These are phyloP conservation scores for Striga asiatica DNA, from an alignment of 257 asterid genomes.

Conservation along the genomic window DNA sequence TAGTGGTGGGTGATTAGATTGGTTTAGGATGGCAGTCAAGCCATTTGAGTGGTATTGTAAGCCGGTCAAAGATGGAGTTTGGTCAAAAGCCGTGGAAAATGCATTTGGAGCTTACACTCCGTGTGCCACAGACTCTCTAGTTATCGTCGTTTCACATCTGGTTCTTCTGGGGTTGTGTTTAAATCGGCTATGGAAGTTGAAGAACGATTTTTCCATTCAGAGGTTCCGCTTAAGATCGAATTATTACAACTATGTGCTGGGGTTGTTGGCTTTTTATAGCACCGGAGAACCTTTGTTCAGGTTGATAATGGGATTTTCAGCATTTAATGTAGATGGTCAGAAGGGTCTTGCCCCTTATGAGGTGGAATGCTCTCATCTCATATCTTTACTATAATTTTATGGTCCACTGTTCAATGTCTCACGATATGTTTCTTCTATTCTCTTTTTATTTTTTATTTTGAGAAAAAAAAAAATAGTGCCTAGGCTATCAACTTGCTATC, in stretches of 20 bases:
- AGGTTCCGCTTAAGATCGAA: constrained; percentile 69
- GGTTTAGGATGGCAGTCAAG: constrained; percentile 51
- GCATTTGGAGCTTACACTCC: constrained; percentile 91
- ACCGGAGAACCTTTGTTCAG: constrained; percentile 67
- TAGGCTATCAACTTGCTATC: not conserved
- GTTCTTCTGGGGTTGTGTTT: constrained; percentile 60
- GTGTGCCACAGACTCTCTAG: constrained; percentile 72
- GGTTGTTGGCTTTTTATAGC: constrained; percentile 65
- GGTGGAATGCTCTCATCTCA: constrained; percentile 26
- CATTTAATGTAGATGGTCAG: constrained; percentile 58
- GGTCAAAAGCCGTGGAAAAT: constrained; percentile 72
- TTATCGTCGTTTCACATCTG: constrained; percentile 54
- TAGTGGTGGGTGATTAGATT: not conserved
- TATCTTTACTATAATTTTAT: not conserved
- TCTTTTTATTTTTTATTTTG: no score
- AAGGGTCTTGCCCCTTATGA: constrained; percentile 70
- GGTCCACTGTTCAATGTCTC: not conserved
- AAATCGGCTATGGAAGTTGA: constrained; percentile 44
- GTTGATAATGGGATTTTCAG: constrained; percentile 68
- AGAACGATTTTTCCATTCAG: constrained; percentile 50
- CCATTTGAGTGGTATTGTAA: constrained; percentile 82
- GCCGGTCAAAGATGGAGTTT: constrained; percentile 66
- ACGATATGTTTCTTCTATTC: not conserved
- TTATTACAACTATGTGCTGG: constrained; percentile 59
- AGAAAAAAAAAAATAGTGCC: not conserved